These are phyloP conservation scores for Polytrichum formosum DNA, from an alignment of 225 moss, liverwort and hornwort genomes.

Conservation along the genomic window DNA sequence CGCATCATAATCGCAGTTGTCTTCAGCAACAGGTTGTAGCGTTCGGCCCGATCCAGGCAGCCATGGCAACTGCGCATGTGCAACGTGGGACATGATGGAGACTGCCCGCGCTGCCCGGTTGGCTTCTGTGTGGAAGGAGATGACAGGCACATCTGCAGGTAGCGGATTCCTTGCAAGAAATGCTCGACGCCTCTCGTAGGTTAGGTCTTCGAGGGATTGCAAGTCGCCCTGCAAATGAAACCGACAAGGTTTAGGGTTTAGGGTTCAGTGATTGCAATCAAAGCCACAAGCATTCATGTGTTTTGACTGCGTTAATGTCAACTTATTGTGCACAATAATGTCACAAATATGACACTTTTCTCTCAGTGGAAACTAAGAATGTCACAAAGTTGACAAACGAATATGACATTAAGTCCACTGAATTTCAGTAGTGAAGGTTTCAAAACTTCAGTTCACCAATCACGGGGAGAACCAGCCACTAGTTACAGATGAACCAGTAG, in stretches of 20 bases:
- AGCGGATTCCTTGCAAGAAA: constrained; percentile 72
- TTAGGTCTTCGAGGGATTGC: constrained; percentile 86
- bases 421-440: too few relatives aligned
- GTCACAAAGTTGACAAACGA: too few relatives aligned
- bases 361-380: too few relatives aligned
- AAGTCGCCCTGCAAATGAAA: constrained; percentile 73
- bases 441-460: too few relatives aligned
- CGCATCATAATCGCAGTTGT: constrained; percentile 18
- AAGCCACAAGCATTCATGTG: too few relatives aligned
- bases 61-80: constrained; percentile 92
- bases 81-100: constrained; percentile 90
- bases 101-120: constrained; percentile 75
- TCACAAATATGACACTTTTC: too few relatives aligned
- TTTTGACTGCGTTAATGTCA: too few relatives aligned
- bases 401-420: too few relatives aligned
- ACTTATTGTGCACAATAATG: too few relatives aligned
- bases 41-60: constrained; percentile 42
- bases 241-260: background rate
- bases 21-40: background rate
- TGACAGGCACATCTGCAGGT: constrained; percentile 73
- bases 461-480: too few relatives aligned
- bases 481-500: too few relatives aligned
- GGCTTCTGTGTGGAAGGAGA: constrained; percentile 92
- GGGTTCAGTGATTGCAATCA: too few relatives aligned
- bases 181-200: constrained; percentile 75